These are phyloP conservation scores for Paracamarosporium sp. DNA, from an alignment of 2,329 filamentous ascomycete species.

Conservation along the genomic window DNA sequence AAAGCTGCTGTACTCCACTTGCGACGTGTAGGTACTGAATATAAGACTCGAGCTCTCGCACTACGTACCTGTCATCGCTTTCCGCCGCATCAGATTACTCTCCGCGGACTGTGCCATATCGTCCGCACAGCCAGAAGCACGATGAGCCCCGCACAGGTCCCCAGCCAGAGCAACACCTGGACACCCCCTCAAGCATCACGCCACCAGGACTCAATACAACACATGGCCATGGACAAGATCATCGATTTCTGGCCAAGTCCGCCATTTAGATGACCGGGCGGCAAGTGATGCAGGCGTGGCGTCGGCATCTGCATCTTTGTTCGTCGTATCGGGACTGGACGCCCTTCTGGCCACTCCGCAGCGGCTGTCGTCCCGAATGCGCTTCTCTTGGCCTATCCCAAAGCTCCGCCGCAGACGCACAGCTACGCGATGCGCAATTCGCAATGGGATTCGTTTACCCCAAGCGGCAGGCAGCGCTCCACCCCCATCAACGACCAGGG, in stretches of 20 bases:
- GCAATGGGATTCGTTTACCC: slow-evolving; percentile 10
- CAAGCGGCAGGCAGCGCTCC: slow-evolving; percentile 9
- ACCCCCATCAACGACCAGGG: neutral
- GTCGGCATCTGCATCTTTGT: slow-evolving; percentile 6
- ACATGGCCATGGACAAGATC: neutral
- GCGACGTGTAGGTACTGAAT: neutral
- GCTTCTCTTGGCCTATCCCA: slow-evolving; percentile 4
- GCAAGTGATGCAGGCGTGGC: slow-evolving; percentile 10
- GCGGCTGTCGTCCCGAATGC: slow-evolving; percentile 5
- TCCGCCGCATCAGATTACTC: slow-evolving; percentile 4
- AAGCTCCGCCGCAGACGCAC: slow-evolving; percentile 3
- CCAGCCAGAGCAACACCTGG: neutral
- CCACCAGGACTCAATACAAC: neutral
- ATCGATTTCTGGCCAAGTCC: neutral
- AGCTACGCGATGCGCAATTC: neutral
- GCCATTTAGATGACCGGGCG: slow-evolving; percentile 7
- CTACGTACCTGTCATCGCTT: neutral
- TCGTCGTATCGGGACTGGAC: slow-evolving; percentile 8
- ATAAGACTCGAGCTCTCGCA: slow-evolving; percentile 9
- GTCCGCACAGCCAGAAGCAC: neutral
- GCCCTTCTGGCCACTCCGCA: slow-evolving; percentile 7
- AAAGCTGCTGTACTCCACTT: slow-evolving; percentile 8
- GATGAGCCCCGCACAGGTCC: neutral
- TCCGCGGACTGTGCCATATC: neutral
- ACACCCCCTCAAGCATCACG: slow-evolving; percentile 3